Percentiles rank a stretch among this genome's conserved stretches.
Evolutionary conservation across 768 basidiomycete genomes (phyloP).

Genomic region (Termitomyces sp.): DNA sequence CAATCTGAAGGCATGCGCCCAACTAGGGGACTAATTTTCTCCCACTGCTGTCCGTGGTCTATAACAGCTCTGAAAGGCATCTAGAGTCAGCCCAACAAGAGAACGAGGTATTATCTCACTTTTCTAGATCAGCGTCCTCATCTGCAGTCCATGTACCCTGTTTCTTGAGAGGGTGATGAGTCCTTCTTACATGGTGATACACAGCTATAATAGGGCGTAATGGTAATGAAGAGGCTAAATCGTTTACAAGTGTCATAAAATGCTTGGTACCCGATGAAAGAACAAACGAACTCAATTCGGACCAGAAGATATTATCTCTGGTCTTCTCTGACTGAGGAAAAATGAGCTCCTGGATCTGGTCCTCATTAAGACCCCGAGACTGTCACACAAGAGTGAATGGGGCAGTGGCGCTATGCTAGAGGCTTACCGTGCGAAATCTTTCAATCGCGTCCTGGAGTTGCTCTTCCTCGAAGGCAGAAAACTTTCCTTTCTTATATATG

Average conservation of each 20-base stretch:
- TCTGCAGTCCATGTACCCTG: slow-evolving; percentile 65
- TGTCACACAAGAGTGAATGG: slow-evolving; percentile 25
- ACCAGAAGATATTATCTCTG: slow-evolving; percentile 69
- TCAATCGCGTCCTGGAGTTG: slow-evolving; percentile 63
- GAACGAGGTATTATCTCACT: slow-evolving; percentile 34
- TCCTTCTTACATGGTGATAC: slow-evolving; percentile 74
- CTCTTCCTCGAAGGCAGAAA: slow-evolving; percentile 71
- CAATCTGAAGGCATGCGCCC: slow-evolving; percentile 78
- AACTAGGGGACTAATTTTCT: slow-evolving; percentile 64
- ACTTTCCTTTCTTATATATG: slow-evolving; percentile 86
- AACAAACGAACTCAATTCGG: slow-evolving; percentile 60
- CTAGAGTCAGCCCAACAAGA: background rate
- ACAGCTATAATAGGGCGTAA: slow-evolving; percentile 78
- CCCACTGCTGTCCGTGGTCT: slow-evolving; percentile 74
- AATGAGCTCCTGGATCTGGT: slow-evolving; percentile 56
- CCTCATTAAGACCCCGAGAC: slow-evolving; percentile 40
- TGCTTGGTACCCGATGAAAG: background rate
- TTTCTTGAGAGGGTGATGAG: slow-evolving; percentile 60
- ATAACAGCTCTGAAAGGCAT: slow-evolving; percentile 52
- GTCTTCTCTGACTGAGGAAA: slow-evolving; percentile 60
- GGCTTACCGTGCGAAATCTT: slow-evolving; percentile 48
- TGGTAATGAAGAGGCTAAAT: slow-evolving; percentile 60
- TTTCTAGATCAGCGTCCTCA: slow-evolving; percentile 59
- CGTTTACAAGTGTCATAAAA: slow-evolving; percentile 5
- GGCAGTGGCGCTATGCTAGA: background rate